Evolutionary conservation across 2,329 filamentous ascomycete genomes (phyloP), one percentile per base, ranked within the genome.

Genomic region (Ceratocystis lukuohia): DNA sequence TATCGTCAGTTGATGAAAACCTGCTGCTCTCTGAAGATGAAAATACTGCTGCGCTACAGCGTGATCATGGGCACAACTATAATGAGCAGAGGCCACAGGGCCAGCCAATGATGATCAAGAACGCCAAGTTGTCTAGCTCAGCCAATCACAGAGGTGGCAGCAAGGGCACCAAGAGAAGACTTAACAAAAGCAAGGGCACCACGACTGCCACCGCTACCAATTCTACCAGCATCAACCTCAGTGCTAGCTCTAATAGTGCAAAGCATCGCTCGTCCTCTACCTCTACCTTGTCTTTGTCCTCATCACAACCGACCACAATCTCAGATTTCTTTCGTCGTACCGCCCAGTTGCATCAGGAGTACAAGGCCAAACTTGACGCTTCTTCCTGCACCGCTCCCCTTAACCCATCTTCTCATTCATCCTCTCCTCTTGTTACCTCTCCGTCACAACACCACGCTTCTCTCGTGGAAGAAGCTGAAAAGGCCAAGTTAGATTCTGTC

Each of bases 401-500:
- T 50, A 17, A 17, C 37, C 15, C 37, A 41, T 28, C 37, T 45
- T 44, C 61, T 28, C 10, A 45, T 37, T 65, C 37, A 41, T 41
- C 63, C 5, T 53, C 63, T 15, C 6, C 50, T 48, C 50, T 53
- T 28, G 22, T 53, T 44, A 41, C 61, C 6, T 64, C 62, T 62
- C 62, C 46, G 7, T 57, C 62, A 22, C 48, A 53, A 41, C 45
- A 44, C 44, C 22, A 61, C 50, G 3, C 63, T 59, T 15, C 45
- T 30, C 20, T 50, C 28, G 12, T 61, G n/a, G 62, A 68, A 20
- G 65, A 68, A 30, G 50, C 59, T 20, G 65, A 68, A 66, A 66
- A 68, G 61, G 65, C 65, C 5, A 79, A 62, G 33, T n/a, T 62
- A 22, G 66, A 68, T 46, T 63, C 66, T 57, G 37, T 68, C 20